Percentiles rank a stretch among this genome's conserved stretches.
phyloP scores from a whole-genome alignment of 2,329 filamentous ascomycete genomes.

The Colletotrichum graminicola region DNA sequence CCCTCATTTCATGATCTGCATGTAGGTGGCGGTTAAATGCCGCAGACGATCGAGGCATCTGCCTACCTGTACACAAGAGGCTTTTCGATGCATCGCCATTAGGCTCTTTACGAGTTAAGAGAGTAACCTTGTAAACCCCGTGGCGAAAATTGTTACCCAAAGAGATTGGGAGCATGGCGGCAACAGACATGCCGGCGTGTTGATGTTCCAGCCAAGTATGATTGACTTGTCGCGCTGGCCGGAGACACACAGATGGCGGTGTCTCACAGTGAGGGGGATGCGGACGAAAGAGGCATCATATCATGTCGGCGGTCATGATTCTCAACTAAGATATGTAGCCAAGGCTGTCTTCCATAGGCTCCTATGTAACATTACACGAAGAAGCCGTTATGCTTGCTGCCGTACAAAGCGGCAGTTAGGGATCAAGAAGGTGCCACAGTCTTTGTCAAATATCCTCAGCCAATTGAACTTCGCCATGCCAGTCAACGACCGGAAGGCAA shows the following conservation, averaged over 20 bases:
- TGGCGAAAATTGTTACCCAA: not conserved
- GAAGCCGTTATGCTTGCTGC: not conserved
- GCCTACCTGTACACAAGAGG: not conserved
- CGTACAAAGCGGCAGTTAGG: not conserved
- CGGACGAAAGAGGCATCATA: not conserved
- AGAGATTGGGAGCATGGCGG: not conserved
- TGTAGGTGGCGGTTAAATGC: conserved; percentile 1
- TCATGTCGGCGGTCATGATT: not conserved
- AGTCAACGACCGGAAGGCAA: not conserved
- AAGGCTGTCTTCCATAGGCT: no score
- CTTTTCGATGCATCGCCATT: not conserved
- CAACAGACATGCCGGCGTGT: not conserved
- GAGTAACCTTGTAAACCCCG: not conserved
- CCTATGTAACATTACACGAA: not conserved
- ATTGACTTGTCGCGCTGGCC: not conserved
- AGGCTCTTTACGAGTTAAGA: not conserved
- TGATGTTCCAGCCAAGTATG: not conserved
- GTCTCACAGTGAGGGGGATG: conserved; percentile 6
- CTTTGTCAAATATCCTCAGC: not conserved
- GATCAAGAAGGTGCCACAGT: not conserved
- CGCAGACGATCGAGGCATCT: not conserved
- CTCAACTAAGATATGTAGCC: not conserved
- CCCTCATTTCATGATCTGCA: not conserved
- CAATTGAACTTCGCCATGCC: not conserved
- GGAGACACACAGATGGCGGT: conserved; percentile 23